Conservation (phyloP, 108 stramenopile genomes). For the Skeletonema potamos region DNA sequence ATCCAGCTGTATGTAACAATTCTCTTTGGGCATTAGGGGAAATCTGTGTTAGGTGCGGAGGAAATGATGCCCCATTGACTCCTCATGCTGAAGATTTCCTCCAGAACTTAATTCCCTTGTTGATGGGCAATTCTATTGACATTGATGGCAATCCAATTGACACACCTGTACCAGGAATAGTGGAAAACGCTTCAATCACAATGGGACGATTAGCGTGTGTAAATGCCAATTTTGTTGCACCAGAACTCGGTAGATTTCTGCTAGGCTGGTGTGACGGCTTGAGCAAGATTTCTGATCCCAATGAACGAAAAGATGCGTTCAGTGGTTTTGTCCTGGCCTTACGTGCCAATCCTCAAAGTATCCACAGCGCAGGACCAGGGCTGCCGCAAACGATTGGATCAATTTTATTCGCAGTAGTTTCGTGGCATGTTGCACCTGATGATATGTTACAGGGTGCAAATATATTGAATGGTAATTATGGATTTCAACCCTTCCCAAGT, state of each 20-base stretch:
- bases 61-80: slow-evolving; percentile 59
- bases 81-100: slow-evolving; percentile 66
- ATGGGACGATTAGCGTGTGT: slow-evolving; percentile 84
- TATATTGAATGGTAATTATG: slow-evolving; percentile 53
- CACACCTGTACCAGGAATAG: slow-evolving; percentile 60
- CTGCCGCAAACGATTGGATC: slow-evolving; percentile 52
- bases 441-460: slow-evolving; percentile 3
- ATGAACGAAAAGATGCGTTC: slow-evolving; percentile 80
- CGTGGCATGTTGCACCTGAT: slow-evolving; percentile 70
- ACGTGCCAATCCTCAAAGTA: slow-evolving; percentile 76
- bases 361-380: slow-evolving; percentile 51
- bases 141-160: slow-evolving; percentile 36
- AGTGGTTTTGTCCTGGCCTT: slow-evolving; percentile 64
- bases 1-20: slow-evolving; percentile 83
- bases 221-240: slow-evolving; percentile 80
- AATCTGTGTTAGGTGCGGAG: slow-evolving; percentile 78
- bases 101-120: slow-evolving; percentile 66
- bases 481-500: slow-evolving; percentile 64
- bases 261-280: slow-evolving; percentile 79
- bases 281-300: slow-evolving; percentile 63
- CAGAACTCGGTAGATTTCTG: slow-evolving; percentile 78
- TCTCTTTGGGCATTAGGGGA: slow-evolving; percentile 94
- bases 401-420: slow-evolving; percentile 71
- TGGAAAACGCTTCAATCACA: slow-evolving; percentile 88
- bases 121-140: slow-evolving; percentile 69